Percentiles rank a stretch among this genome's conserved stretches.
These are phyloP conservation scores for Colletotrichum tamarilloi DNA, from an alignment of 2,329 filamentous ascomycete genomes.

Conservation along the genomic window DNA sequence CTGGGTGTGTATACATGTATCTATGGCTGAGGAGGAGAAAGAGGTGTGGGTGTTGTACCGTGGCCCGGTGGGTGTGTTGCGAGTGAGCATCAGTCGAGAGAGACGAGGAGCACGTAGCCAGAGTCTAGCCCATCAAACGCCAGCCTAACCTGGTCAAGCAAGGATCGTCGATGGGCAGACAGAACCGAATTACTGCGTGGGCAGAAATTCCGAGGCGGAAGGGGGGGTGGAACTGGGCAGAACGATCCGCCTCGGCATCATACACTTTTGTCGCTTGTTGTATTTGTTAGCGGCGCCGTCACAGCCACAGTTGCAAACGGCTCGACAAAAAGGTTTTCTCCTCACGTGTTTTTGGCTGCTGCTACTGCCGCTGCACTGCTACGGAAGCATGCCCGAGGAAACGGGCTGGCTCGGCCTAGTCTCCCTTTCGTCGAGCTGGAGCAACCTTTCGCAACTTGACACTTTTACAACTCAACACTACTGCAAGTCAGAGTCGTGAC, in stretches of 20 bases:
- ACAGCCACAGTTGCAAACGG: slow-evolving; percentile 24
- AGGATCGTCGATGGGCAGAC: slow-evolving; percentile 25
- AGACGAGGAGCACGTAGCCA: slow-evolving; percentile 10
- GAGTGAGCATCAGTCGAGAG: slow-evolving; percentile 16
- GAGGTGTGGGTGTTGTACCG: slow-evolving; percentile 2
- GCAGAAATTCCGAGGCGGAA: slow-evolving; percentile 29
- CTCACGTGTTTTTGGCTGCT: slow-evolving; percentile 15
- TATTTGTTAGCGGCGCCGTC: slow-evolving; percentile 8
- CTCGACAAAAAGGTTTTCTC: background rate
- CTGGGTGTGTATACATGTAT: slow-evolving; percentile 2
- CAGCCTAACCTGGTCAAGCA: slow-evolving; percentile 27
- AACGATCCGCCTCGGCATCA: slow-evolving; percentile 29
- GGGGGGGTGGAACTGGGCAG: slow-evolving; percentile 30
- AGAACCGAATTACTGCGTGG: slow-evolving; percentile 33
- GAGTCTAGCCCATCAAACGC: slow-evolving; percentile 32
- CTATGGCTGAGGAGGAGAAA: slow-evolving; percentile 6
- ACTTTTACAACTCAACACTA: too few relatives aligned
- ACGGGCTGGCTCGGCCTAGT: background rate
- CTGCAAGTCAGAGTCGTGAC: background rate
- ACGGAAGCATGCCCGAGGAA: background rate
- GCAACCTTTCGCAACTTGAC: background rate
- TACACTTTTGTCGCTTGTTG: background rate
- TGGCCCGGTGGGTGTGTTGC: slow-evolving; percentile 14
- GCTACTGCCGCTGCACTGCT: background rate
- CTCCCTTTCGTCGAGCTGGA: background rate